Percentiles rank a stretch among this genome's conserved stretches.
Evolutionary conservation across 345 rosid genomes (phyloP).

Genomic region (Linum trigynum): DNA sequence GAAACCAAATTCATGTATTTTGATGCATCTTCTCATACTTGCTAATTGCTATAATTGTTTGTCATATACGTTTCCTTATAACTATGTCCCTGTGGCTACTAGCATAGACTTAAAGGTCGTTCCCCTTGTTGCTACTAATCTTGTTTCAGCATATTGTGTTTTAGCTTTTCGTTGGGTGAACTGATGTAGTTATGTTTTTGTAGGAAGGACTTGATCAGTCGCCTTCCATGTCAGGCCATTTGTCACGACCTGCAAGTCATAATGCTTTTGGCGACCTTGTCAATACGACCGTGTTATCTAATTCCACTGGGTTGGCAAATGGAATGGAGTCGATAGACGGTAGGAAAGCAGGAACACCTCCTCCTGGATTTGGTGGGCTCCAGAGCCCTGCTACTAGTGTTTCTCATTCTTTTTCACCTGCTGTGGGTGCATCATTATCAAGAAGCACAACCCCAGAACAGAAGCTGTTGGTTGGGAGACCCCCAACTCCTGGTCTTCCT

Average conservation of each 20-base stretch:
- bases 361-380: slow-evolving; percentile 32
- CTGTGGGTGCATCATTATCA: slow-evolving; percentile 49
- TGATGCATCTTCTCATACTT: not conserved
- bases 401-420: slow-evolving; percentile 39
- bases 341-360: slow-evolving; percentile 37
- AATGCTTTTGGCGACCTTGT: slow-evolving; percentile 53
- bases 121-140: too few relatives aligned
- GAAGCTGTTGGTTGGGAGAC: slow-evolving; percentile 38
- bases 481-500: slow-evolving; percentile 49
- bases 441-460: slow-evolving; percentile 68
- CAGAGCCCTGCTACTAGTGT: slow-evolving; percentile 20
- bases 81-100: not conserved
- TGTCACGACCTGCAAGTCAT: slow-evolving; percentile 59
- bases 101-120: not conserved
- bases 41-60: not conserved
- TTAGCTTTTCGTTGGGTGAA: not conserved
- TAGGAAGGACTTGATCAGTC: slow-evolving; percentile 72
- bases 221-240: slow-evolving; percentile 41
- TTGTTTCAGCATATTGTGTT: not conserved
- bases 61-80: not conserved
- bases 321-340: slow-evolving; percentile 37
- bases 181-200: slow-evolving; percentile 18
- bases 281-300: slow-evolving; percentile 29
- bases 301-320: slow-evolving; percentile 35
- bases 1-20: not conserved